Evolutionary conservation across 805 yeast genomes (phyloP), one percentile per base, ranked within the genome.

Genomic region (Metschnikowia peoriensis): DNA sequence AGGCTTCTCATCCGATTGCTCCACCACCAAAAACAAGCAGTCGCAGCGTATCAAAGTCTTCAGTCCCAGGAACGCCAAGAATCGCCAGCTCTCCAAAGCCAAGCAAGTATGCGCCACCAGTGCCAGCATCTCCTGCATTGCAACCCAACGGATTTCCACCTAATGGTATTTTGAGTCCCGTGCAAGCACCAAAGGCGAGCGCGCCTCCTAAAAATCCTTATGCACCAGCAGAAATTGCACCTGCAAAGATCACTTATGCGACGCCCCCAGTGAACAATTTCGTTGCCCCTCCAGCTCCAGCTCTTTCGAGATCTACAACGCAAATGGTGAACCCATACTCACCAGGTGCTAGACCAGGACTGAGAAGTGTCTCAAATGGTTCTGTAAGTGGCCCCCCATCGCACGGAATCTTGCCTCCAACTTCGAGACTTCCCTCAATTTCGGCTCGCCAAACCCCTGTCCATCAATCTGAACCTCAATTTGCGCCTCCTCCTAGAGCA

Each of bases 221-320:
- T 46, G 69, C 67, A 2, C 70, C 69, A 17, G 44, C 55, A 27
- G 54, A 46, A 11, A 44, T 60, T 8, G 46, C 57, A 0, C 44
- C 61, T 1, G 53, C 70, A 17, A 53, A 63, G 47, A 68, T 63
- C 50, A 65, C 73, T 6, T 68, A 75, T 54, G 70, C 74, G 15
- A 68, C 76, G 46, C 64, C 73, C 15, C 63, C 68, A 17, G 41
- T 61, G 32, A 59, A 58, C 22, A 53, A 58, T 35, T 54, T 52
- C 35, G 54, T 52, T 38, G 48, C 59, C 1, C 58, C 65, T 29
- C 56, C 54, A 14, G 46, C 58, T 12, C 41, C 50, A 28, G 43
- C 44, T 14, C 43, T 46, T 15, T 17, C 51, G 15, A 35, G 43
- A 39, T 11, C 45, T 4, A 40, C 58, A 6, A 29, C 49, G 15